Evolutionary conservation across 495 filamentous ascomycete species (phyloP).

Genomic region (Opeltia flavorubescens): DNA sequence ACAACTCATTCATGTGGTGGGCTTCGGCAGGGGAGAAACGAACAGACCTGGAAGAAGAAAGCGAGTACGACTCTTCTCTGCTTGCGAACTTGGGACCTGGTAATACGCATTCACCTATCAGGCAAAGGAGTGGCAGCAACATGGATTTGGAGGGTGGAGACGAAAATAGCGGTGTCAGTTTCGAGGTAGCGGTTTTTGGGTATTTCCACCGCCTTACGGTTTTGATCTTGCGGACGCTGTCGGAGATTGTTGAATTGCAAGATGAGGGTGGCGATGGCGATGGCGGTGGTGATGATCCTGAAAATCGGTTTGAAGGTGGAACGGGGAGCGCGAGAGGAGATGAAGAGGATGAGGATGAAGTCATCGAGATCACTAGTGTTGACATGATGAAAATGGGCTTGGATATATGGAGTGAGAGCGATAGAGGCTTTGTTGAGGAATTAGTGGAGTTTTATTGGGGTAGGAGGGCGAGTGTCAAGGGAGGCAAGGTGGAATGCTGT

Average conservation of each 20-base stretch:
- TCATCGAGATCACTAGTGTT: constrained; percentile 47
- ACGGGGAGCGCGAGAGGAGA: constrained; percentile 13
- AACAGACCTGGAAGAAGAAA: constrained; percentile 25
- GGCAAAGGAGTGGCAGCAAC: constrained; percentile 7
- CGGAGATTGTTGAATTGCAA: constrained; percentile 48
- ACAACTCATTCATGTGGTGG: constrained; percentile 95
- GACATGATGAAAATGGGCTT: constrained; percentile 71
- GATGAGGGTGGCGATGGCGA: constrained; percentile 36
- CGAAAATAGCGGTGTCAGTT: background rate
- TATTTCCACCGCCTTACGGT: constrained; percentile 85
- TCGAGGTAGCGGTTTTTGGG: constrained; percentile 67
- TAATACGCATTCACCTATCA: constrained; percentile 18
- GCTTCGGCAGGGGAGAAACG: constrained; percentile 83
- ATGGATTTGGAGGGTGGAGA: constrained; percentile 14
- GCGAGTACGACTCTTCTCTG: constrained; percentile 22
- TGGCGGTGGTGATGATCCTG: constrained; percentile 26
- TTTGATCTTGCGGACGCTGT: constrained; percentile 51
- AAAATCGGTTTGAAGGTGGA: background rate
- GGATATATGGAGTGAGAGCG: constrained; percentile 70
- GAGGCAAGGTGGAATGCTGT: constrained; percentile 63
- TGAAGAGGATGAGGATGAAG: constrained; percentile 11
- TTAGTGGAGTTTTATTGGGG: constrained; percentile 58
- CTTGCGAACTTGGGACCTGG: constrained; percentile 20
- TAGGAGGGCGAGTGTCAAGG: constrained; percentile 51
- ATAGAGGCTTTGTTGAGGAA: constrained; percentile 59